Evolutionary conservation across 2,329 filamentous ascomycete genomes (phyloP), one percentile per base, ranked within the genome.

Genomic region (Fusarium dlaminii): DNA sequence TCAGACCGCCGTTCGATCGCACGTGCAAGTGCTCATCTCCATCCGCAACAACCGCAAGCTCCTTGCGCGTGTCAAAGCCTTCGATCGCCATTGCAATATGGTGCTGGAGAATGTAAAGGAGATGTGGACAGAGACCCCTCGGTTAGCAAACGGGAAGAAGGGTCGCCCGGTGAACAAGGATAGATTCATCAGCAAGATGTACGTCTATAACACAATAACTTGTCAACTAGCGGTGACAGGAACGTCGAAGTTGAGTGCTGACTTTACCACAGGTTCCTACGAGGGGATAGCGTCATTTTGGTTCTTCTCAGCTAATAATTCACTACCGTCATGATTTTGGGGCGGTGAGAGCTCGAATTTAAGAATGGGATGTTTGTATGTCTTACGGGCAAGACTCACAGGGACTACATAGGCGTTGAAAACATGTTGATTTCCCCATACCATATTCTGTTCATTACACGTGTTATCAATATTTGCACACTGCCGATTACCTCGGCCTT

Each of bases 1-100:
- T 70, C 96, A 98, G 86, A 98, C 96, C 68, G 96, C 96, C 75
- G 96, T 98, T 66, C 94, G 95, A 82, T 94, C 93, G 75, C 96
- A 98, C 87, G 94, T 93, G 48, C 96, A 98, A 86, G 96, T 99
- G 72, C 91, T 99, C 75, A 98, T 99, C 81, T 98, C 94, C 62
- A 96, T 96, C 86, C 95, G 96, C 76, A 98, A 98, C 90, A 98
- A 98, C 88, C 93, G 96, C 85, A 99, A 99, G 88, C 89, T 99
- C 54, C 92, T 99, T 63, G 96, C 96, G 58, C 93, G 96, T 74
- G 96, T 99, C 81, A 99, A 99, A 88, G 96, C 96, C 12, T 99
- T 99, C 83, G 96, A 99, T 85, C 90, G 96, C 70, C 96, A 99
- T 85, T 98, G 95, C 90, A 99, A 99, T 86, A 98, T 99, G 96